Evolutionary conservation across 345 rosid genomes (phyloP), one percentile per base, ranked within the genome.

Genomic region (Syzygium jambos): DNA sequence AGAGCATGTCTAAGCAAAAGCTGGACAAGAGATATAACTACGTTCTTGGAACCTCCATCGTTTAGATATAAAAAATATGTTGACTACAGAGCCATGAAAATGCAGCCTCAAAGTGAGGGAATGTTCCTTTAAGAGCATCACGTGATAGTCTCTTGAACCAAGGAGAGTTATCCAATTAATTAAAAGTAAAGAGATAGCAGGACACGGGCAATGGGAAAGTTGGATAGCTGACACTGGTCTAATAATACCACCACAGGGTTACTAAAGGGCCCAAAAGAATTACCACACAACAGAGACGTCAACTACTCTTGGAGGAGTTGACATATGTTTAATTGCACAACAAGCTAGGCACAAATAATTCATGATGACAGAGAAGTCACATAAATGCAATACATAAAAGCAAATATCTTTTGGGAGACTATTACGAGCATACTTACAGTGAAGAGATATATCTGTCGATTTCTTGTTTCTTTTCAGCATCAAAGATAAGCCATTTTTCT

Each of bases 401-500:
- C 52, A 1, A 86, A 56, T 5, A 78, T 68, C 11, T 30, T 30
- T 65, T 34, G 6, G 41, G 23, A 68, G 23, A 38, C 34, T 34
- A 68, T 68, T 38, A 73, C 22, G 41, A 34, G 49, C 25, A 73
- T 22, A 9, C 86, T 89, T 77, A 96, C 98, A 93, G 89, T 85
- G 83, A 89, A 87, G 93, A 90, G 88, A 95, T 91, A 91, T 95
- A 95, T 85, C 92, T 92, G 86, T 95, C 95, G 11, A 95, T 56
- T 54, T 90, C 95, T 84, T 88, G 90, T 82, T 91, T 92, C 89
- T 95, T 95, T 90, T 92, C 96, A 73, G 91, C 85, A 85, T 89
- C 90, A 88, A 92, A 96, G 87, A 84, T 84, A 43, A 90, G 85
- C 99, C 98, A 97, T 89, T 93, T 95, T 89, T 95, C 98, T 46